Evolutionary conservation across 1,139 yeast species (phyloP).

Genomic region (Kurtzmaniella natalensis): DNA sequence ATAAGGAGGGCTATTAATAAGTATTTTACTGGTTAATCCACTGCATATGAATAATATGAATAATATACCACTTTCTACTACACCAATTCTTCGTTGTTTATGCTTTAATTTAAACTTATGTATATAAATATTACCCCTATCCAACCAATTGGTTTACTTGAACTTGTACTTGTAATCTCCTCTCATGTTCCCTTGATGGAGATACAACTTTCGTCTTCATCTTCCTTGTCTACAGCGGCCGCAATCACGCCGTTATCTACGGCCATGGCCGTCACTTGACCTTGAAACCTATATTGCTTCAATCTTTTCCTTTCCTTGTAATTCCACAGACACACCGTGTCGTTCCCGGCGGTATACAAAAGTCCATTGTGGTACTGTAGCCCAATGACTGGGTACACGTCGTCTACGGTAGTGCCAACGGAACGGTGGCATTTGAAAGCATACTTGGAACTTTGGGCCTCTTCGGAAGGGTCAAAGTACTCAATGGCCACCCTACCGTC

Average conservation of each 20-base stretch:
- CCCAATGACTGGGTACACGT: slow-evolving; percentile 76
- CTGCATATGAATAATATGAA: too few species aligned
- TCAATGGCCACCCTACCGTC: slow-evolving; percentile 89
- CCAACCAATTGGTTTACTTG: too few species aligned
- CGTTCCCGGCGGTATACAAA: slow-evolving; percentile 77
- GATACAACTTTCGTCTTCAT: slow-evolving; percentile 1
- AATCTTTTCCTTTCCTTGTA: slow-evolving; percentile 56
- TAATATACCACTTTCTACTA: too few species aligned
- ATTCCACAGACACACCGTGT: slow-evolving; percentile 77
- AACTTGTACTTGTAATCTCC: too few species aligned
- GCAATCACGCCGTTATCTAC: neutral
- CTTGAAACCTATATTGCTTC: slow-evolving; percentile 36
- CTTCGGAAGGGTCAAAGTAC: slow-evolving; percentile 52
- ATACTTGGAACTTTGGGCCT: slow-evolving; percentile 48
- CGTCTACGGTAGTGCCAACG: slow-evolving; percentile 33
- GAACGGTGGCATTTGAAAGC: slow-evolving; percentile 83
- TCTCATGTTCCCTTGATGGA: slow-evolving; percentile 2
- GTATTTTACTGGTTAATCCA: too few species aligned
- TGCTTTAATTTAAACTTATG: too few species aligned
- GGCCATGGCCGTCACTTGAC: neutral
- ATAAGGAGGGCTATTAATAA: too few species aligned
- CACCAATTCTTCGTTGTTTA: too few species aligned
- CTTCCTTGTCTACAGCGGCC: slow-evolving; percentile 5
- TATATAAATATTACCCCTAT: too few species aligned
- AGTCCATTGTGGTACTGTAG: slow-evolving; percentile 44